phyloP scores from a whole-genome alignment of 768 basidiomycete genomes.

The Hysterangium stoloniferum region DNA sequence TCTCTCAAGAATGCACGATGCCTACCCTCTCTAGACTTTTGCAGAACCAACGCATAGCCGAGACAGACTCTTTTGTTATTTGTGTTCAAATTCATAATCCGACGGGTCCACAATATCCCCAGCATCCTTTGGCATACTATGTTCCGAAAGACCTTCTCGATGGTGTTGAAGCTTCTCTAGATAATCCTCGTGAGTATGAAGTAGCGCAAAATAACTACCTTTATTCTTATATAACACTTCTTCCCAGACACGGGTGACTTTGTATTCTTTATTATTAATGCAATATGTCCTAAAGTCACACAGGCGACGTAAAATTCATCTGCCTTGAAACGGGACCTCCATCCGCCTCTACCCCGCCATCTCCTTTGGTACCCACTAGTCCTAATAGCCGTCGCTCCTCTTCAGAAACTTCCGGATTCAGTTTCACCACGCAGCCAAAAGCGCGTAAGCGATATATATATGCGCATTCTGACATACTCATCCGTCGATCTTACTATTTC shows the following conservation, averaged over 20 bases:
- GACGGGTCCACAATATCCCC: slow-evolving; percentile 45
- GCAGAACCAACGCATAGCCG: slow-evolving; percentile 47
- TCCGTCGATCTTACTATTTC: slow-evolving; percentile 70
- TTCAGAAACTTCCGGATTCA: slow-evolving; percentile 36
- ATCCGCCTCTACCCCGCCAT: slow-evolving; percentile 24
- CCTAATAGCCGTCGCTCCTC: slow-evolving; percentile 27
- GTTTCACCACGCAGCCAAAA: slow-evolving; percentile 37
- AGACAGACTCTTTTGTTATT: slow-evolving; percentile 63
- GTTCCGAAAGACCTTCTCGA: slow-evolving; percentile 61
- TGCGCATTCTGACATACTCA: slow-evolving; percentile 72
- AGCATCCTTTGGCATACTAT: slow-evolving; percentile 56
- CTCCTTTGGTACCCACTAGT: slow-evolving; percentile 22
- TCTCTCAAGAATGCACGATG: slow-evolving; percentile 48
- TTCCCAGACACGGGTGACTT: slow-evolving; percentile 5
- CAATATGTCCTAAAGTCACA: slow-evolving; percentile 25
- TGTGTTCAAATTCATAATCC: slow-evolving; percentile 69
- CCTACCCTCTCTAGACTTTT: slow-evolving; percentile 55
- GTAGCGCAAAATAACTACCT: not conserved
- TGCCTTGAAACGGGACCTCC: slow-evolving; percentile 49
- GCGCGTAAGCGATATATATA: slow-evolving; percentile 70
- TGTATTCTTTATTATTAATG: not conserved
- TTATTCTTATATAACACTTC: not conserved
- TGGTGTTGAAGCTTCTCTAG: slow-evolving; percentile 62
- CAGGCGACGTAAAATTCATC: slow-evolving; percentile 71
- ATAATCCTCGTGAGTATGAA: slow-evolving; percentile 51